Conservation (phyloP, 768 basidiomycete species). For the Lactarius evosmus region DNA sequence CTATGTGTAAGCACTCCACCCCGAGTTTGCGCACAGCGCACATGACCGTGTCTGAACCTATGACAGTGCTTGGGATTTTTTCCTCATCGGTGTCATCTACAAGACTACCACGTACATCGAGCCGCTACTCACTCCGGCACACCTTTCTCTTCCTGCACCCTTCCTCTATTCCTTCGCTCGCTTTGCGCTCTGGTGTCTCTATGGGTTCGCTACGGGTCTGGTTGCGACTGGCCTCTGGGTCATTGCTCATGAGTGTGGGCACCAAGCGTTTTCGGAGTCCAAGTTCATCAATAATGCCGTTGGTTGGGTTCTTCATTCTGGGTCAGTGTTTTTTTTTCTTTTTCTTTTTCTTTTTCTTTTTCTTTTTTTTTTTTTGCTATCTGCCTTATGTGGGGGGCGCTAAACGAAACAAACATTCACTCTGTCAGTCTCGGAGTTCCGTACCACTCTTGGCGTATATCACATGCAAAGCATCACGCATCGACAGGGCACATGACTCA, state of each 20-base stretch:
- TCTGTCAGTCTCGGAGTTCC: constrained; percentile 79
- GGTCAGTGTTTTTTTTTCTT: constrained; percentile 44
- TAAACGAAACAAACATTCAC: constrained; percentile 10
- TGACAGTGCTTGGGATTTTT: constrained; percentile 67
- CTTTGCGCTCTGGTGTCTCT: constrained; percentile 72
- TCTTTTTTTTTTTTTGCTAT: too few species aligned
- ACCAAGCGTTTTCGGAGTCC: constrained; percentile 93
- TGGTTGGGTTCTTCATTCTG: constrained; percentile 90
- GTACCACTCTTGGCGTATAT: constrained; percentile 95
- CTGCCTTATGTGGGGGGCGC: too few species aligned
- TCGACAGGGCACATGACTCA: constrained; percentile 90
- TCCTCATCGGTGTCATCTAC: constrained; percentile 65
- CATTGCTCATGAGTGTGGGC: constrained; percentile 92
- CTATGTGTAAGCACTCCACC: constrained; percentile 60
- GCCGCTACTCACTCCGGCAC: constrained; percentile 53
- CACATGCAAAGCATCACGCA: constrained; percentile 94
- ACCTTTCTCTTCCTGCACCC: constrained; percentile 56
- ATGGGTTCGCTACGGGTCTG: constrained; percentile 78
- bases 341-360: constrained; percentile 19
- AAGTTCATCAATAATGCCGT: constrained; percentile 89
- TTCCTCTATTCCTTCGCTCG: constrained; percentile 58
- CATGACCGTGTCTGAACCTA: constrained; percentile 26
- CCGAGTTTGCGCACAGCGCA: not conserved
- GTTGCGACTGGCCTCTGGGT: constrained; percentile 94
- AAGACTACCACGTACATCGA: constrained; percentile 66